Evolutionary conservation across 1,139 yeast species (phyloP).

Genomic region (Kurtzmaniella quercitrusa): DNA sequence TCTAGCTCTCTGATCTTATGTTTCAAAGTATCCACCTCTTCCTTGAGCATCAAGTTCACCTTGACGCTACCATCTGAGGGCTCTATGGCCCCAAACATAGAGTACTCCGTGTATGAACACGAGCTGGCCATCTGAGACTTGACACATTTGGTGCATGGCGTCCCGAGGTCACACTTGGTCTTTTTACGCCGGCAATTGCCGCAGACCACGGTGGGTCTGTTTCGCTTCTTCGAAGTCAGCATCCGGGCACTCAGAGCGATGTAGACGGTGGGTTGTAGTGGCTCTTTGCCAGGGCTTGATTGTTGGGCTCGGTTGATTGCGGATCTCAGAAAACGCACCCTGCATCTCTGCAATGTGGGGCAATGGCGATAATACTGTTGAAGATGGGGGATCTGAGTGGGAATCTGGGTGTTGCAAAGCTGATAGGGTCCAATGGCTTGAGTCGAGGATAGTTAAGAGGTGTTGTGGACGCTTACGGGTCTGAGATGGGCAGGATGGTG

Average conservation of each 20-base stretch:
- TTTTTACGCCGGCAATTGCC: conserved; percentile 10
- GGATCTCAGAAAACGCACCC: not conserved
- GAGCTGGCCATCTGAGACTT: conserved; percentile 6
- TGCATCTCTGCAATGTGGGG: too few relatives aligned
- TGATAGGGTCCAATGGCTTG: too few relatives aligned
- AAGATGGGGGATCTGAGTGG: too few relatives aligned
- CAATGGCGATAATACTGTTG: too few relatives aligned
- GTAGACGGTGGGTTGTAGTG: not conserved
- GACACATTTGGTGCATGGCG: conserved; percentile 9
- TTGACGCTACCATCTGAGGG: not conserved
- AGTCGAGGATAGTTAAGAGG: too few relatives aligned
- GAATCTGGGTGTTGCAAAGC: too few relatives aligned
- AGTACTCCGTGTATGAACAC: conserved; percentile 7
- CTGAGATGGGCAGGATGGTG: too few relatives aligned
- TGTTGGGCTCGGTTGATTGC: not conserved
- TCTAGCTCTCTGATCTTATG: conserved; percentile 9
- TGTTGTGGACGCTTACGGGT: too few relatives aligned
- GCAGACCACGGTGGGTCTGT: conserved; percentile 9
- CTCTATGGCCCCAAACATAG: conserved; percentile 1
- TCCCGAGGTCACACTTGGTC: conserved; percentile 9
- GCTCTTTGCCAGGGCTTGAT: not conserved
- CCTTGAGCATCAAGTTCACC: conserved; percentile 1
- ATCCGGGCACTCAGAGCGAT: not conserved
- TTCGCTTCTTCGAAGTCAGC: conserved; percentile 6
- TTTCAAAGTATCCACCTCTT: conserved; percentile 8